Evolutionary conservation across 257 asterid genomes (phyloP), one percentile per base, ranked within the genome.

Genomic region (Ophiorrhiza pumila): DNA sequence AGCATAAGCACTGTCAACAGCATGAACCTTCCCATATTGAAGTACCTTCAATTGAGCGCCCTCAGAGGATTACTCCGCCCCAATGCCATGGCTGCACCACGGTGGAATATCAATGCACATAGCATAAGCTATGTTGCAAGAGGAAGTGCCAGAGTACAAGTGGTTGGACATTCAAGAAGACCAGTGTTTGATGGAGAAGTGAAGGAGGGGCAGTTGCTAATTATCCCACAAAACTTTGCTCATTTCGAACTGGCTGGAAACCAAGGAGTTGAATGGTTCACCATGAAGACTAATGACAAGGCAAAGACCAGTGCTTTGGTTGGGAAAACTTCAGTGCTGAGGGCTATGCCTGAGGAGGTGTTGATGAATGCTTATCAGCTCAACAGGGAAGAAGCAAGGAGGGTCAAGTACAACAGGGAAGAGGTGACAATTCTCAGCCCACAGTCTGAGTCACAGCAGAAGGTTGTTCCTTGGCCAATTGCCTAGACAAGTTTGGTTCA

Each of bases 301-400:
- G 91, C 93, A 0, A 68, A 75, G 65, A 71, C 72, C 0, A 84
- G 65, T 78, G 79, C 81, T 14, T 71, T 89, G 1, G 87, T 85
- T 0, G 96, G 96, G 22, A 80, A 84, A 11, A 76, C 79, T 12
- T 87, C 91, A 5, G 80, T 79, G 2, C n/a, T 87, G 23, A 50
- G 86, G 37, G 88, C 80, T 0, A n/a, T 89, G 82, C 93, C 96
- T 25, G 81, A 74, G 75, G 96, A 89, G 39, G 90, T 89, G 41
- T 35, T 86, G 76, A 77, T 69, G 77, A 89, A 83, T 59, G 18
- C 88, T 0, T 85, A 80, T 32, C 71, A 68, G 9, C 43, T 87
- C 1, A 71, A 87, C 0, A 69, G 79, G 74, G 81, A 77, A 1
- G 93, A 89, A 0, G 91, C 91, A 0, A 72, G 69, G 83, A 78